Conservation (phyloP, 2,329 filamentous ascomycete species). For the Metarhizium brunneum region DNA sequence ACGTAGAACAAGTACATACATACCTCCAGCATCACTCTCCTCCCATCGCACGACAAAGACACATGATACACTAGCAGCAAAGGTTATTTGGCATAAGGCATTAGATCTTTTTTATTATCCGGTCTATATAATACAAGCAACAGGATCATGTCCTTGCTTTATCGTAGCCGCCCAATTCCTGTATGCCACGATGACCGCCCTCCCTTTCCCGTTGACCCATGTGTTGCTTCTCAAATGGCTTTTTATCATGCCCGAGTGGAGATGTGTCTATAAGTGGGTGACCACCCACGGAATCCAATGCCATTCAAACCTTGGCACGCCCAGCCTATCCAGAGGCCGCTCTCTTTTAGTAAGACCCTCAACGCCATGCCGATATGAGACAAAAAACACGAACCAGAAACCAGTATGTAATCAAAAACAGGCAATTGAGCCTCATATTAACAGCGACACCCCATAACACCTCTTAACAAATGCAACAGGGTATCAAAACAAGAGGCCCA, state of each 20-base stretch:
- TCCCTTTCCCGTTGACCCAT: slow-evolving; percentile 9
- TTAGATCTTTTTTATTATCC: slow-evolving; percentile 1
- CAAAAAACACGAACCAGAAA: neutral
- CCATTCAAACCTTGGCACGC: slow-evolving; percentile 3
- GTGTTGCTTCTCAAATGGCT: slow-evolving; percentile 20
- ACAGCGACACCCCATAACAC: slow-evolving; percentile 13
- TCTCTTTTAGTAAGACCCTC: slow-evolving; percentile 12
- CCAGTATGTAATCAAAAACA: neutral
- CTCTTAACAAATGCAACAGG: slow-evolving; percentile 10
- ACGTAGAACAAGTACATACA: neutral
- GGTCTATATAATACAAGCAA: slow-evolving; percentile 19
- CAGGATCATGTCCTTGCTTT: slow-evolving; percentile 16
- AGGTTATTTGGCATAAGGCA: neutral
- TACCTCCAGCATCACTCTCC: neutral
- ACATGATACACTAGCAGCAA: neutral
- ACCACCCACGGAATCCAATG: slow-evolving; percentile 12
- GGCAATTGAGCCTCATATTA: slow-evolving; percentile 9
- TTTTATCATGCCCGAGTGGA: slow-evolving; percentile 36
- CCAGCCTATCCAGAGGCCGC: slow-evolving; percentile 7
- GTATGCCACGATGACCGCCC: slow-evolving; percentile 5
- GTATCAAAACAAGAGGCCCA: slow-evolving; percentile 15
- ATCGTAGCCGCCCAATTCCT: slow-evolving; percentile 10
- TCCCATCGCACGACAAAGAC: neutral
- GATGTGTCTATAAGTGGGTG: slow-evolving; percentile 34
- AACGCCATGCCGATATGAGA: slow-evolving; percentile 17